Evolutionary conservation across 441 rosid genomes (phyloP), one percentile per base, ranked within the genome.

Genomic region (Iberis amara): DNA sequence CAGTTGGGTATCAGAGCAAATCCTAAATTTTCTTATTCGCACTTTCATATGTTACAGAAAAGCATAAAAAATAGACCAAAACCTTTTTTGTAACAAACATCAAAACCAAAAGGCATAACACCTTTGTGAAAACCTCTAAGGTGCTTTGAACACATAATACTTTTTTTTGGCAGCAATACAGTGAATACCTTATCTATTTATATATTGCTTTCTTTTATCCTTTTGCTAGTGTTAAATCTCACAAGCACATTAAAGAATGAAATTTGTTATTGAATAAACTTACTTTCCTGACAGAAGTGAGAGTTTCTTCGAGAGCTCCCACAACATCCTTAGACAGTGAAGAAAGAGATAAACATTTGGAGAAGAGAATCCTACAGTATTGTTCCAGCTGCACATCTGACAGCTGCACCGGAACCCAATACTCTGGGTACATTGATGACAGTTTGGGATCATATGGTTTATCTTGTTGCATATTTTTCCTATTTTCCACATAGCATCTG

Each of bases 311-410:
- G 38, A 85, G 81, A 55, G 72, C 73, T 48, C 86, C 95, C 65
- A 82, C 80, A 57, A 43, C 79, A 71, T 77, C 70, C 77, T 58
- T 89, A 5, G 68, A 74, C 64, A 73, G 59, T 59, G 89, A 82
- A 59, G 85, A 66, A 52, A 92, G 95, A 10, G 72, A 43, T 30
- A 72, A 64, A 33, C 76, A 71, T 26, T 84, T 78, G 44, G 80
- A 69, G 63, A 84, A 68, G 60, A 89, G 75, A 54, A 75, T 72
- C 66, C 73, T 73, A 74, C 99, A 92, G 70, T 92, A 92, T 64
- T 84, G 88, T 76, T 92, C 99, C 52, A 89, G 85, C 73, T 92
- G 99, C 64, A 85, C 70, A 61, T 75, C 60, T 30, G 96, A 84
- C 68, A 92, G 65, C 65, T 73, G 80, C 40, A 76, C 85, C 37